Conservation (phyloP, 2,329 filamentous ascomycete species). For the Alternaria novae-zelandiae region DNA sequence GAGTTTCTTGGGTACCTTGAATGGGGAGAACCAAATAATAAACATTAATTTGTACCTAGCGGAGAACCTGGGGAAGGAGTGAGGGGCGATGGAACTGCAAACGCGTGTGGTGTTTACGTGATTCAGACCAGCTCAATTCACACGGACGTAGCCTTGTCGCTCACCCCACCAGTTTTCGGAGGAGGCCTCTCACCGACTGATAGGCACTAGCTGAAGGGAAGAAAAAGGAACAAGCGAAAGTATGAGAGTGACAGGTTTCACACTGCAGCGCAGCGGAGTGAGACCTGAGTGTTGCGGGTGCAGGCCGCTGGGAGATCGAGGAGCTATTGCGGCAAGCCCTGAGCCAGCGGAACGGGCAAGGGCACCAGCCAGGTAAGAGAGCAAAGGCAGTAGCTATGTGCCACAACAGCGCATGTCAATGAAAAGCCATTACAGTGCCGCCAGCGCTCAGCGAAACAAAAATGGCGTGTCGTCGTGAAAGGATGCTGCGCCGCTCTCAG, state of each 20-base stretch:
- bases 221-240: not conserved
- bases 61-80: not conserved
- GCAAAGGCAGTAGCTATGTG: conserved; percentile 13
- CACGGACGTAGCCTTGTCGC: conserved; percentile 18
- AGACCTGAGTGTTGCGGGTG: conserved; percentile 7
- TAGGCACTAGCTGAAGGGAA: not conserved
- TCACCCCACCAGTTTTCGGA: conserved; percentile 4
- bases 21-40: not conserved
- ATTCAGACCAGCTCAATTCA: conserved; percentile 7
- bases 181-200: not conserved
- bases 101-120: conserved; percentile 3
- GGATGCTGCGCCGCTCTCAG: conserved; percentile 1
- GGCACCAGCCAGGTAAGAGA: conserved; percentile 8
- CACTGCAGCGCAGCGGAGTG: not conserved
- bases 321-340: conserved; percentile 8
- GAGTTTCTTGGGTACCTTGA: not conserved
- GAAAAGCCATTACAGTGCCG: conserved; percentile 4
- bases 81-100: conserved; percentile 9
- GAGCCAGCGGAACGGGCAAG: conserved; percentile 14
- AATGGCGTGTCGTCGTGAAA: not conserved
- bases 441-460: conserved; percentile 1
- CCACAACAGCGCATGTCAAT: conserved; percentile 9
- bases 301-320: conserved; percentile 8
- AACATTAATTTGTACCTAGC: conserved; percentile 13
- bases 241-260: not conserved